Evolutionary conservation across 805 yeast species (phyloP), one percentile per base, ranked within the genome.

Genomic region (Metschnikowia bowlesiae): DNA sequence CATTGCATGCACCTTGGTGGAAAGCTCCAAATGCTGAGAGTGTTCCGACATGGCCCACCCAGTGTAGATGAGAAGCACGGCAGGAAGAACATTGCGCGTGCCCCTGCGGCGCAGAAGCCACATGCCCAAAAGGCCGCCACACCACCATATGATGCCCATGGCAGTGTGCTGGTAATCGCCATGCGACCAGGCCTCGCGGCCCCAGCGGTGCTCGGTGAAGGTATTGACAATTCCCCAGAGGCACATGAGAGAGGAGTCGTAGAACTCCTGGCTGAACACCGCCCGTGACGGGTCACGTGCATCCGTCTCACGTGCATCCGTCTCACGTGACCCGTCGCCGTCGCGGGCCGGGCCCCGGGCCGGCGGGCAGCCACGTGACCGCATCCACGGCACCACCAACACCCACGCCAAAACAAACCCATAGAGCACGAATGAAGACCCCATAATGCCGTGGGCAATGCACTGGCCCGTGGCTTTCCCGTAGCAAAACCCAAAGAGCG

Each of bases 61-160:
- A 0, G 97, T 92, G 62, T 87, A 85, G 10, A 90, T 81, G 55
- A 92, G 78, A 45, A 94, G 80, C 38, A 90, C 57, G 2, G 96
- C 84, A 2, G 98, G 98, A 35, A 92, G 70, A 52, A 75, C 73
- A 42, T 85, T 82, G 18, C 61, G 45, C 13, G 51, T 47, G 47
- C 81, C 80, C 40, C 66, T 66, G 33, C 67, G 61, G 62, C 88
- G 72, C 1, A 95, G 79, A 50, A 91, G 69, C 67, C 79, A 87
- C 53, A 92, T 75, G 1, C 98, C 98, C 28, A 90, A 67, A 56
- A 90, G 70, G 7, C 97, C 98, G 49, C 96, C 95, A 46, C 89
- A 81, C 95, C 97, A 90, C 96, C 97, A 92, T 31, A 92, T 78
- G 50, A 92, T 87, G 0, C 98, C 98, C 96, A 92, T 89, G 18